These are phyloP conservation scores for Prunus salicina DNA, from an alignment of 306 rosid genomes.

Conservation along the genomic window DNA sequence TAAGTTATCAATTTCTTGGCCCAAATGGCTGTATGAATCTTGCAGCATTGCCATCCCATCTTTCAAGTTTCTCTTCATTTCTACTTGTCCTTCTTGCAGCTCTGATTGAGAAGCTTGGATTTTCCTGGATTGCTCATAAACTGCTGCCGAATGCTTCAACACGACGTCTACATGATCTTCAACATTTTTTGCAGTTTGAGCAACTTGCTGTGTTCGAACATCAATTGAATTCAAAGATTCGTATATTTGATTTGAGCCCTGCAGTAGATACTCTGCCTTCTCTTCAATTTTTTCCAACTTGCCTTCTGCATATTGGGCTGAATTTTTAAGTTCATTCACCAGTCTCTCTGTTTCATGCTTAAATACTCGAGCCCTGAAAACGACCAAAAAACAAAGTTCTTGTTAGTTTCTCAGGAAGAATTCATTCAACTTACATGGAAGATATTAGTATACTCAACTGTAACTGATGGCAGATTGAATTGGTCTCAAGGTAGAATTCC, in stretches of 20 bases:
- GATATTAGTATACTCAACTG: constrained; percentile 51
- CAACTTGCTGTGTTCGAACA: constrained; percentile 45
- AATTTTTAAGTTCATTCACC: constrained; percentile 65
- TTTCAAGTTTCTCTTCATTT: constrained; percentile 49
- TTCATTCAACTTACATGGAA: neutral
- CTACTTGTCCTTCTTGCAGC: constrained; percentile 61
- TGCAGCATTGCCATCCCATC: constrained; percentile 56
- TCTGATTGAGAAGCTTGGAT: constrained; percentile 54
- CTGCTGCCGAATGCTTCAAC: constrained; percentile 46
- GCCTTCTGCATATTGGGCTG: constrained; percentile 64
- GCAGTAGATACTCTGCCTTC: constrained; percentile 47
- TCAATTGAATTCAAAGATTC: constrained; percentile 52
- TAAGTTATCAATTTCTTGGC: constrained; percentile 49
- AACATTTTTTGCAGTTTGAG: constrained; percentile 40
- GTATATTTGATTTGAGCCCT: constrained; percentile 38
- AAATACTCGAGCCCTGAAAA: constrained; percentile 56
- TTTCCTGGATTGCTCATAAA: constrained; percentile 59
- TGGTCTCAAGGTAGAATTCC: constrained; percentile 88
- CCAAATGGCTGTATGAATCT: constrained; percentile 57
- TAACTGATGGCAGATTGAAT: constrained; percentile 72
- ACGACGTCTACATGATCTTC: constrained; percentile 51
- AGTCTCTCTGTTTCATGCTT: constrained; percentile 73
- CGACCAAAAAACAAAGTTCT: neutral
- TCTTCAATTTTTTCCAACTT: constrained; percentile 57
- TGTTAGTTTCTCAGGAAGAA: neutral